A percentile compares a stretch with the other conserved stretches of the same genome.
Evolutionary conservation across 2,329 filamentous ascomycete genomes (phyloP).

Genomic region (Alternaria solani): DNA sequence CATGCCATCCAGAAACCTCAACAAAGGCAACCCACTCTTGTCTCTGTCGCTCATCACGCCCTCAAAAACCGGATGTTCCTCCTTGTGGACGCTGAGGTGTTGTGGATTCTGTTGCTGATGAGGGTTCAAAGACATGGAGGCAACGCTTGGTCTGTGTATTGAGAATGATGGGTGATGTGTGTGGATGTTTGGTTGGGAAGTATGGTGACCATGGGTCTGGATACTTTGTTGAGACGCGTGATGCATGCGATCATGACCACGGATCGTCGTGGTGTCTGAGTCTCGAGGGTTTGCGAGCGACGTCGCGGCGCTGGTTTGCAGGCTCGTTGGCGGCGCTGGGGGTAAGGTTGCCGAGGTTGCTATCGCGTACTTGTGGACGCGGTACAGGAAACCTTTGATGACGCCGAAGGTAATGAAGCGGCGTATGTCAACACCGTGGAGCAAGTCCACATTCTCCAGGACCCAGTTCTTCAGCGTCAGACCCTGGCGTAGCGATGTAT

Average conservation of each 20-base stretch:
- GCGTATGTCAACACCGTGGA: conserved; percentile 83
- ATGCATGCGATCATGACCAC: conserved; percentile 21
- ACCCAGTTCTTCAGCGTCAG: conserved; percentile 90
- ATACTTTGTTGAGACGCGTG: conserved; percentile 8
- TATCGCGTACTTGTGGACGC: conserved; percentile 90
- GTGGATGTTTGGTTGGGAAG: conserved; percentile 17
- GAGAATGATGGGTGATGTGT: conserved; percentile 27
- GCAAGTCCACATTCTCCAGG: conserved; percentile 73
- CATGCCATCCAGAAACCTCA: conserved; percentile 75
- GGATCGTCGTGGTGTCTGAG: conserved; percentile 29
- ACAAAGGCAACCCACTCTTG: conserved; percentile 57
- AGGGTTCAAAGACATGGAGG: conserved; percentile 19
- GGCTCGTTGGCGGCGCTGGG: conserved; percentile 37
- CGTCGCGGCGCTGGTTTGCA: conserved; percentile 31
- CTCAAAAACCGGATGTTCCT: conserved; percentile 22
- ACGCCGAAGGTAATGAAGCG: conserved; percentile 94
- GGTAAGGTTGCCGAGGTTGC: conserved; percentile 47
- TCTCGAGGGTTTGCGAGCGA: conserved; percentile 27
- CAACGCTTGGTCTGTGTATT: conserved; percentile 28
- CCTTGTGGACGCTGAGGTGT: conserved; percentile 16
- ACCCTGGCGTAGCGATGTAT: conserved; percentile 83
- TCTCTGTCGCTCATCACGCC: conserved; percentile 25
- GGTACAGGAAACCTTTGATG: conserved; percentile 92
- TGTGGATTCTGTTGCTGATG: conserved; percentile 6
- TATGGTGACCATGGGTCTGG: conserved; percentile 7